A percentile compares a stretch with the other conserved stretches of the same genome.
Evolutionary conservation across 2,329 filamentous ascomycete genomes (phyloP).

Genomic region (Nakataea oryzae): DNA sequence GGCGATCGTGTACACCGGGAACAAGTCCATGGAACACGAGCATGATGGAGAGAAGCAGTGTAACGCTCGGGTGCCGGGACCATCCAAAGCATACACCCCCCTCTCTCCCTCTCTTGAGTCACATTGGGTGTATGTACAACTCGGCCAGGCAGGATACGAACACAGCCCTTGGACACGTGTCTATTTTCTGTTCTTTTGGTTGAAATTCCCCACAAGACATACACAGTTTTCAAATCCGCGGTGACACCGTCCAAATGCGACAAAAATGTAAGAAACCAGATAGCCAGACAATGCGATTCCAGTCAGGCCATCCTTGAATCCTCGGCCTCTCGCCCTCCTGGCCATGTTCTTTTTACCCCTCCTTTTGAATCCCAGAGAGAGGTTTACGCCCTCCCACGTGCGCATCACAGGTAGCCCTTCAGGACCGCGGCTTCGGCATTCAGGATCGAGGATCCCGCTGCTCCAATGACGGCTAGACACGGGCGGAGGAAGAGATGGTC

Average conservation of each 20-base stretch:
- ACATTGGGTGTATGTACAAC: not conserved
- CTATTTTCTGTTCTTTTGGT: not conserved
- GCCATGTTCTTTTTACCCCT: not conserved
- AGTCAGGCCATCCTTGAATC: not conserved
- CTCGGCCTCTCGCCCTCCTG: no score
- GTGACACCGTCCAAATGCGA: not conserved
- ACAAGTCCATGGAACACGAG: not conserved
- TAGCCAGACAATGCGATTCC: not conserved
- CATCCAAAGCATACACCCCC: not conserved
- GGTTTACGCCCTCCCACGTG: not conserved
- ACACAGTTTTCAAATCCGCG: not conserved
- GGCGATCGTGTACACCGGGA: not conserved
- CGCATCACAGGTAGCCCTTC: constrained; percentile 64
- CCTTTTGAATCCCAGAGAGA: not conserved
- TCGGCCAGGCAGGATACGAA: not conserved
- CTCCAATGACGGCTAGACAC: constrained; percentile 71
- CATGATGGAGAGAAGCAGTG: not conserved
- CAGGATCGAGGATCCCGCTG: constrained; percentile 89
- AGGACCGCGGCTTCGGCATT: constrained; percentile 89
- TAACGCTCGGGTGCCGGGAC: not conserved
- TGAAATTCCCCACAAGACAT: not conserved
- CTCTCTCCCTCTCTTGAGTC: no score
- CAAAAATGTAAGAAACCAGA: not conserved
- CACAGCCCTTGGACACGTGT: not conserved
- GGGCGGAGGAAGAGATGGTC: not conserved